Evolutionary conservation across 2,329 filamentous ascomycete genomes (phyloP), one percentile per base, ranked within the genome.

Genomic region (Eutypella sp.): DNA sequence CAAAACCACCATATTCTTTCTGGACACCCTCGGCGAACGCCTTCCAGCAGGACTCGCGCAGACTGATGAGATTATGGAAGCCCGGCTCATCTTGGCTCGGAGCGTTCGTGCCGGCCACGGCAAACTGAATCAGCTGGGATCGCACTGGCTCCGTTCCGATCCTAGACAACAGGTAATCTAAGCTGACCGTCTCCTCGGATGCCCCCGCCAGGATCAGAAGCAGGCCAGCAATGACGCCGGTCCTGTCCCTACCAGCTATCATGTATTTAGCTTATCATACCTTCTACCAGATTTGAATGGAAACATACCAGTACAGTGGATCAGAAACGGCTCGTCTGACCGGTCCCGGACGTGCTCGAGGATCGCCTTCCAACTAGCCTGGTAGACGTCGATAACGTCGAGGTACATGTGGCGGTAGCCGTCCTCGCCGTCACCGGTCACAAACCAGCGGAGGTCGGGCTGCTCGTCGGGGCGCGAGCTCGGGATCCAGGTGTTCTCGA

Each of bases 161-260:
- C 23, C 77, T 69, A 9, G 75, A 78, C 23, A 81, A 65, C 59
- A 78, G 64, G 62, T 74, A 81, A 62, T 81, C 77, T 37, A 72
- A 60, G 18, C 62, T 55, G 27, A 76, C 62, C 11, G 59, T 62
- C 20, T 76, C 67, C 10, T 62, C 52, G 4, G 67, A 51, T 20
- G 71, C 70, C 24, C 74, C 76, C 2, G 74, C 73, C 13, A 80
- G 66, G n/a, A 63, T 63, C 45, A 75, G 66, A n/a, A 81, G 61
- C 5, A 81, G 57, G 9, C 71, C 75, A 0, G 71, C 67, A 8
- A 79, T 56, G 8, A 80, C 66, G 8, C 76, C 76, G 0, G 76
- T 81, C 20, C 76, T 68, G 48, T 80, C 77, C 42, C 76, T 70
- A 7, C 78, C 76, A 20, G 74, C 76, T 78, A 44, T 22, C 29